Conservation (phyloP, 1,139 yeast species). For the Candida labiduridarum region DNA sequence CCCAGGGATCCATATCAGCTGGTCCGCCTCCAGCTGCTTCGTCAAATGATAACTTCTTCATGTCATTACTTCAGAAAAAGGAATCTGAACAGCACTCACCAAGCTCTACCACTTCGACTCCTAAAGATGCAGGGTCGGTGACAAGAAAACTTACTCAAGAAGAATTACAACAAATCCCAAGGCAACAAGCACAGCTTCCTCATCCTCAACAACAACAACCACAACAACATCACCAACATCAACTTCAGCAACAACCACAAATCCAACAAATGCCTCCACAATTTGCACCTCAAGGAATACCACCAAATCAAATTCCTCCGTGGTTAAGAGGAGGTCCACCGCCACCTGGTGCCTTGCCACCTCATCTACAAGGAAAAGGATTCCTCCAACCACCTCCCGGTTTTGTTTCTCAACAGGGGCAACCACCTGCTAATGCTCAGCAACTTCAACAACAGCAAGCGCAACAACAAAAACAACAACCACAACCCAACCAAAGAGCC, state of each 20-base stretch:
- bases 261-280: slow-evolving; percentile 10
- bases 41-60: slow-evolving; percentile 53
- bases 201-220: slow-evolving; percentile 18
- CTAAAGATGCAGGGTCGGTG: slow-evolving; percentile 10
- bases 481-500: slow-evolving; percentile 12
- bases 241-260: slow-evolving; percentile 11
- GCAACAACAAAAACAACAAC: slow-evolving; percentile 11
- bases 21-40: slow-evolving; percentile 11
- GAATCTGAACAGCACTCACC: slow-evolving; percentile 16
- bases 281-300: slow-evolving; percentile 11
- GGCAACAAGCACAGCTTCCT: slow-evolving; percentile 6
- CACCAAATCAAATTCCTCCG: slow-evolving; percentile 13
- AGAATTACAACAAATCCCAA: slow-evolving; percentile 15
- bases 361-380: slow-evolving; percentile 8
- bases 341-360: slow-evolving; percentile 10
- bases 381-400: slow-evolving; percentile 13
- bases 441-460: slow-evolving; percentile 18
- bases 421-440: slow-evolving; percentile 10
- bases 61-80: slow-evolving; percentile 51
- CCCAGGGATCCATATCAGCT: slow-evolving; percentile 11
- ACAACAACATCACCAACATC: slow-evolving; percentile 17
- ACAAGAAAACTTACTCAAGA: slow-evolving; percentile 3
- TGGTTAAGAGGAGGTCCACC: slow-evolving; percentile 13
- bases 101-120: slow-evolving; percentile 14
- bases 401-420: slow-evolving; percentile 15